phyloP scores from a whole-genome alignment of 2,329 filamentous ascomycete genomes.

The Claviceps pusilla region DNA sequence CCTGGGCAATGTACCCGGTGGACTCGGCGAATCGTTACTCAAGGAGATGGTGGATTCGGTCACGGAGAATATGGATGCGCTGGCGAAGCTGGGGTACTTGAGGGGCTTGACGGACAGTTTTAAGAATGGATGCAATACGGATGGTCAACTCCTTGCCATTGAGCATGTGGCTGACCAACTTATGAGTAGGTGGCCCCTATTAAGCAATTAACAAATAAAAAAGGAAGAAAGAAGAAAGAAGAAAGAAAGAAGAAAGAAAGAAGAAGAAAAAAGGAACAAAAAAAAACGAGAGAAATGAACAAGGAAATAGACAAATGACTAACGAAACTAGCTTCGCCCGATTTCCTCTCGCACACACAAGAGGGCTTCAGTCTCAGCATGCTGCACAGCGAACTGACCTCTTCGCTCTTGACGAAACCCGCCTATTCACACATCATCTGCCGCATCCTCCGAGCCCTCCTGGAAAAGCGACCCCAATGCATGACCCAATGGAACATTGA shows the following conservation, averaged over 20 bases:
- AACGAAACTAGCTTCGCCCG: constrained; percentile 13
- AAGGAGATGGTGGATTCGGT: constrained; percentile 18
- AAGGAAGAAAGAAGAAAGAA: no score
- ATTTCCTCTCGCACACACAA: constrained; percentile 12
- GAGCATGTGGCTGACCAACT: constrained; percentile 26
- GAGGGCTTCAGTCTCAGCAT: constrained; percentile 24
- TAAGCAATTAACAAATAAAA: no score
- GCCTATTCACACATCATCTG: constrained; percentile 24
- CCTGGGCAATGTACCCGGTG: constrained; percentile 14
- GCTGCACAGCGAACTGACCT: constrained; percentile 27
- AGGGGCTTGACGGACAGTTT: constrained; percentile 21
- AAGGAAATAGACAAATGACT: not conserved
- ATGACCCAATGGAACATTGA: constrained; percentile 47
- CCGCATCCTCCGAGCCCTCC: constrained; percentile 27
- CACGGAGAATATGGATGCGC: constrained; percentile 17
- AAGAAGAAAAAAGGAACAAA: no score
- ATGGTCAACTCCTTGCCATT: constrained; percentile 30
- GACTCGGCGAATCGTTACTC: constrained; percentile 18
- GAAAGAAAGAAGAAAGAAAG: no score
- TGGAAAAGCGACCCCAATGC: constrained; percentile 33
- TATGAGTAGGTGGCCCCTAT: constrained; percentile 17
- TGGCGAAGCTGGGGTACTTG: constrained; percentile 24
- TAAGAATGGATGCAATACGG: constrained; percentile 15
- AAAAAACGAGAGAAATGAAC: not conserved
- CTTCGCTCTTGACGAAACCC: constrained; percentile 17